A percentile compares a stretch with the other conserved stretches of the same genome.
phyloP scores from a whole-genome alignment of 768 basidiomycete genomes.

The Leccinum olivaceopallidum region DNA sequence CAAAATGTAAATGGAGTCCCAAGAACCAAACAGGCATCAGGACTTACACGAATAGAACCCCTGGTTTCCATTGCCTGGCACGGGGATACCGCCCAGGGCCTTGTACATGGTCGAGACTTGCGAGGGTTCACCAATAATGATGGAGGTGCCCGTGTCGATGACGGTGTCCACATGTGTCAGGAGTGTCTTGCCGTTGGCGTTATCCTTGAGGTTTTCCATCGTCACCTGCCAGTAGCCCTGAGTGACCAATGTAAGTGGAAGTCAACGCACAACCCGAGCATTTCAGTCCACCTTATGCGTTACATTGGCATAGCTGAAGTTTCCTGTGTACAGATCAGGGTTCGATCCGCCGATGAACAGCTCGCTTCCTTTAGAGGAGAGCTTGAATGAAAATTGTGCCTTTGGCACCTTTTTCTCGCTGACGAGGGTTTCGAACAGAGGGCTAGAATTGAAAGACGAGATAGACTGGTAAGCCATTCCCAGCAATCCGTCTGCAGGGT shows the following conservation, averaged over 20 bases:
- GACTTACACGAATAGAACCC: neutral
- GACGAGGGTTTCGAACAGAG: slow-evolving; percentile 43
- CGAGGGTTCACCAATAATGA: neutral
- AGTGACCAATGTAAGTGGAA: neutral
- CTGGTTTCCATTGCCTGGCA: neutral
- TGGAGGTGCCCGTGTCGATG: neutral
- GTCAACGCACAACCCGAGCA: neutral
- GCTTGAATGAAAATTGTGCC: slow-evolving; percentile 48
- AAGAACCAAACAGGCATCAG: neutral
- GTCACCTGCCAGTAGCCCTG: neutral
- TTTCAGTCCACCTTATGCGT: neutral
- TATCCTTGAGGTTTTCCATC: neutral
- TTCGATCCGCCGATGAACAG: neutral
- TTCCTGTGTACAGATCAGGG: neutral
- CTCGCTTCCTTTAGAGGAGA: slow-evolving; percentile 35
- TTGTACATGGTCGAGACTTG: neutral
- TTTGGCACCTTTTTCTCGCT: slow-evolving; percentile 34
- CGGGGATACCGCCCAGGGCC: neutral
- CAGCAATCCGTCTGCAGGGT: slow-evolving; percentile 24
- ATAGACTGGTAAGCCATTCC: slow-evolving; percentile 43
- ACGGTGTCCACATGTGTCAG: neutral
- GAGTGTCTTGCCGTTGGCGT: neutral
- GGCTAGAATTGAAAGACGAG: slow-evolving; percentile 33
- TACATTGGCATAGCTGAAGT: neutral
- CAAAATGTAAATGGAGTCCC: neutral